Evolutionary conservation across 1,139 yeast genomes (phyloP), one percentile per base, ranked within the genome.

Genomic region (Lodderomyces jiufengensis): DNA sequence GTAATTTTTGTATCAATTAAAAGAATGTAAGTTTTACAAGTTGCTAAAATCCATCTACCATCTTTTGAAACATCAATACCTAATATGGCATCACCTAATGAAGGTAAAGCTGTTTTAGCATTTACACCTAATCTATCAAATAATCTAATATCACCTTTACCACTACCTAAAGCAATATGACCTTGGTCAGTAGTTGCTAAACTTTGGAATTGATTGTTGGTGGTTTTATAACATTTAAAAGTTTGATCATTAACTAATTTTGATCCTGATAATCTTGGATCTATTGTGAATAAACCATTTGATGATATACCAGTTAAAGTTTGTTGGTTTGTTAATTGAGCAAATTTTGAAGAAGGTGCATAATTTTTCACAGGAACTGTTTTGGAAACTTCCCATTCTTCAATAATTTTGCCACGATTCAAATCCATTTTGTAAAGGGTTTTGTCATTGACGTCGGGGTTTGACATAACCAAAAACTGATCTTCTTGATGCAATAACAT

Each of bases 11-110:
- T 66, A 55, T 86, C 94, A 44, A 85, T 68, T 33, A 88, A 68
- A 39, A 87, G 63, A 40, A 87, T 60, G 51, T 84, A 84, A 1
- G 78, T 73, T 48, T 70, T 66, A 62, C 92, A 84, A 0, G 96
- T 87, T 1, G 88, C 94, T 42, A 88, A 63, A 29, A 87, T 51
- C 85, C 90, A 87, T 50, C 76, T 69, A 39, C 96, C 96, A 54
- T 84, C 94, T 16, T 82, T 78, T 5, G 95, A 79, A 1, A 76
- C 78, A 41, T 84, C 90, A 20, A 85, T 50, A 18, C 84, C 84
- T 33, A 70, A 61, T 33, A 84, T 76, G 2, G 78, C 65, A 46
- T 85, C 94, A 11, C 95, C 95, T 37, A 87, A 63, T 0, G 95
- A 86, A 1, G 95, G 95, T 27, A 87, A 61, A 14, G 76, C 70